phyloP scores from a whole-genome alignment of 2,329 filamentous ascomycete genomes.

The Arthrinium phaeospermum region DNA sequence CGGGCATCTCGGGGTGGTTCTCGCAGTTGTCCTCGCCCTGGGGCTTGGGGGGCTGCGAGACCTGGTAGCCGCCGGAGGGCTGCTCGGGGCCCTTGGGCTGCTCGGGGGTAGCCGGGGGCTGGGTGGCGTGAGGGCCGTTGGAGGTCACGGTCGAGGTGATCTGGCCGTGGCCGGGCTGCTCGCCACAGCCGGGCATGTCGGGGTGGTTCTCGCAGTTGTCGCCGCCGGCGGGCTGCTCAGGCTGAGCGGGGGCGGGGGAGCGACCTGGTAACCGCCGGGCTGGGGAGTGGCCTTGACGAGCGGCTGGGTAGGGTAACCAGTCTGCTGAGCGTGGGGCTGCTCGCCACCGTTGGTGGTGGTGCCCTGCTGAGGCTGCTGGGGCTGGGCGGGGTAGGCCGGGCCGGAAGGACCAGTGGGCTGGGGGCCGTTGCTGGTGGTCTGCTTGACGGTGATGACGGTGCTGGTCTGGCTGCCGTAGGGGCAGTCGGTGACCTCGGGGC shows the following conservation, averaged over 20 bases:
- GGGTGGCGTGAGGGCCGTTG: background rate
- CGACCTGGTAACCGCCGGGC: too few relatives aligned
- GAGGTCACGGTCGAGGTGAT: background rate
- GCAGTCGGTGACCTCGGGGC: conserved; percentile 36
- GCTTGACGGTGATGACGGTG: conserved; percentile 38
- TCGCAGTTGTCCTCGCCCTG: too few relatives aligned
- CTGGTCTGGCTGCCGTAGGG: conserved; percentile 38
- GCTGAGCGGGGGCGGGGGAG: background rate
- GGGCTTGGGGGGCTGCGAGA: background rate
- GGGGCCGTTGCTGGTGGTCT: conserved; percentile 35
- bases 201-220: background rate
- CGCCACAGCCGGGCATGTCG: background rate
- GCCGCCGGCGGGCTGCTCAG: background rate
- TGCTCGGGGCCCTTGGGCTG: background rate
- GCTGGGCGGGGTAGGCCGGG: background rate
- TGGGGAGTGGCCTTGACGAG: too few relatives aligned
- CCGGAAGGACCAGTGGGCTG: background rate
- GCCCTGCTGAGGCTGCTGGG: background rate
- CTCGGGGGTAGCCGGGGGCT: background rate
- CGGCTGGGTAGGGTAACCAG: too few relatives aligned
- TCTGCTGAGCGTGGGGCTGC: background rate
- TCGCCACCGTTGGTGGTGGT: background rate
- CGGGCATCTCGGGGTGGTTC: background rate
- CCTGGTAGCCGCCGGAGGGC: background rate
- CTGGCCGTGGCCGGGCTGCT: background rate